Conservation (phyloP, 2,329 filamentous ascomycete species). For the Ophiostoma tasmaniense region DNA sequence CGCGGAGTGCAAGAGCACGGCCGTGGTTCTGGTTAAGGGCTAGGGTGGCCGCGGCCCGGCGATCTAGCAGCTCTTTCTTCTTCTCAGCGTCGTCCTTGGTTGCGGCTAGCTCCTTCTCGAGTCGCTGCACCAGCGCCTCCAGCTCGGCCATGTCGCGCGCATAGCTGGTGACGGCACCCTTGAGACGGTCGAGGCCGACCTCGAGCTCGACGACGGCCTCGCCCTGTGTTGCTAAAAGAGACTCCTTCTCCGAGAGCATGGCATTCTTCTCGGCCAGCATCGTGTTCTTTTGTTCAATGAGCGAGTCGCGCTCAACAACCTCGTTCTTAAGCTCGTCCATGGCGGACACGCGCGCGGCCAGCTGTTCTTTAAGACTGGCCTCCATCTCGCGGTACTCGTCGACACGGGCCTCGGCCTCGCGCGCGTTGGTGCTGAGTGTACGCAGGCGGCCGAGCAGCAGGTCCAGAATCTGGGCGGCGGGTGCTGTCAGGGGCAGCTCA, state of each 20-base stretch:
- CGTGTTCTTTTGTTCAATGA: slow-evolving; percentile 7
- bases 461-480: slow-evolving; percentile 48
- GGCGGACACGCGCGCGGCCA: slow-evolving; percentile 43
- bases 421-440: slow-evolving; percentile 37
- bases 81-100: slow-evolving; percentile 16
- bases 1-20: slow-evolving; percentile 40
- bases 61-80: slow-evolving; percentile 11
- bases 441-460: slow-evolving; percentile 44
- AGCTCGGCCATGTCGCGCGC: slow-evolving; percentile 45
- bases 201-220: slow-evolving; percentile 40
- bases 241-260: slow-evolving; percentile 4
- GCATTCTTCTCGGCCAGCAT: slow-evolving; percentile 8
- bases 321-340: slow-evolving; percentile 41
- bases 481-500: slow-evolving; percentile 42
- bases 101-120: slow-evolving; percentile 35
- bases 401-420: slow-evolving; percentile 44
- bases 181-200: slow-evolving; percentile 41
- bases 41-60: slow-evolving; percentile 14
- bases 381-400: slow-evolving; percentile 54
- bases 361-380: slow-evolving; percentile 47
- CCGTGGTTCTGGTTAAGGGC: slow-evolving; percentile 36
- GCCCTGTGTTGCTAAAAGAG: slow-evolving; percentile 28
- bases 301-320: slow-evolving; percentile 27
- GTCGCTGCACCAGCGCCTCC: slow-evolving; percentile 40
- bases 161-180: slow-evolving; percentile 45